Percentiles rank a stretch among this genome's conserved stretches.
phyloP scores from a whole-genome alignment of 257 asterid species.

The Salvia splendens region DNA sequence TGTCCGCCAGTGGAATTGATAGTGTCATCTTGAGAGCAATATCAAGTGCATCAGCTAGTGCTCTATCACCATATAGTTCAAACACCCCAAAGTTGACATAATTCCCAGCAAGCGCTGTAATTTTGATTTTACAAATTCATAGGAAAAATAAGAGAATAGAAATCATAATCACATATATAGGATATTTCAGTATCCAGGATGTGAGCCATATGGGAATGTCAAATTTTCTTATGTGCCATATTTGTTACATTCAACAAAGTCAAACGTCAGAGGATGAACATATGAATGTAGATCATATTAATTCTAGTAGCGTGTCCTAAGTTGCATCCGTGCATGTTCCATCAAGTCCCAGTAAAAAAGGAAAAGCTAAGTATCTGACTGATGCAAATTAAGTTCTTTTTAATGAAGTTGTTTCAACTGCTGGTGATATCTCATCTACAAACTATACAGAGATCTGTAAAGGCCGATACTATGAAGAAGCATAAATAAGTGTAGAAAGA shows the following conservation, averaged over 20 bases:
- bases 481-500: conserved; percentile 17
- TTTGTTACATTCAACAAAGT: conserved; percentile 19
- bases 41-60: conserved; percentile 97
- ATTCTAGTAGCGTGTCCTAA: conserved; percentile 9
- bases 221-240: conserved; percentile 1
- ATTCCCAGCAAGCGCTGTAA: conserved; percentile 88
- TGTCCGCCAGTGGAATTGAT: conserved; percentile 83
- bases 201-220: conserved; percentile 12
- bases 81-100: conserved; percentile 98
- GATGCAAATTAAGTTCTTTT: conserved; percentile 1
- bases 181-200: background rate
- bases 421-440: background rate
- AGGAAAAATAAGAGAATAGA: conserved; percentile 21
- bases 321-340: conserved; percentile 20
- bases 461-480: conserved; percentile 6
- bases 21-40: conserved; percentile 81
- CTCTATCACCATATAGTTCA: conserved; percentile 97
- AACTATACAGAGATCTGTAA: background rate
- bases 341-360: background rate
- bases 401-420: background rate
- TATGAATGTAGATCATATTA: conserved; percentile 1
- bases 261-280: background rate
- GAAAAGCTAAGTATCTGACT: conserved; percentile 19
- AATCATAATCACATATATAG: conserved; percentile 8
- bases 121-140: conserved; percentile 13